Conservation (phyloP, 306 rosid species). For the Hylodesmum podocarpum region DNA sequence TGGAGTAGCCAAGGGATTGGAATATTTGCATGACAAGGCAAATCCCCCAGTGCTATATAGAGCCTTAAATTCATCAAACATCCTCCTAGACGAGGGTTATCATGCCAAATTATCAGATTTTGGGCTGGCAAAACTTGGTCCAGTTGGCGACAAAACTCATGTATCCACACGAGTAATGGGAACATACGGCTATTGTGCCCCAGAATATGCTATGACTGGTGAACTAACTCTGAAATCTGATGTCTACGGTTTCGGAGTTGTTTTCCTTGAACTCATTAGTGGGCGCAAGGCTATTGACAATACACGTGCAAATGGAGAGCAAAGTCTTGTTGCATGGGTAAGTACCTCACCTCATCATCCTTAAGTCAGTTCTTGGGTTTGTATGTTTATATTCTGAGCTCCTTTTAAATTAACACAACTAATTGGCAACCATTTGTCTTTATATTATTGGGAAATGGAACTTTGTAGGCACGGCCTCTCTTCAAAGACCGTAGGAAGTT, state of each 20-base stretch:
- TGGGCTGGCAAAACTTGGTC: constrained; percentile 95
- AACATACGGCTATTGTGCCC: constrained; percentile 96
- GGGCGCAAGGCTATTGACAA: constrained; percentile 97
- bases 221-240: constrained; percentile 89
- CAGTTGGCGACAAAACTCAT: constrained; percentile 95
- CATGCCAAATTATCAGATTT: constrained; percentile 94
- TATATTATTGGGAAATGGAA: constrained; percentile 20
- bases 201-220: constrained; percentile 98
- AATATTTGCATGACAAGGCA: constrained; percentile 91
- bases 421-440: constrained; percentile 11
- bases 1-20: constrained; percentile 98
- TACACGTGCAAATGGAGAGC: constrained; percentile 77
- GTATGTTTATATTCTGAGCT: not conserved
- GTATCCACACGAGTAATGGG: constrained; percentile 99
- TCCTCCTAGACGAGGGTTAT: constrained; percentile 86
- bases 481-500: constrained; percentile 90
- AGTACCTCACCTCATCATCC: constrained; percentile 31
- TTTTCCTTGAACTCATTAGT: constrained; percentile 90
- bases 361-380: not conserved
- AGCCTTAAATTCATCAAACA: constrained; percentile 91
- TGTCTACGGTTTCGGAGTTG: constrained; percentile 94
- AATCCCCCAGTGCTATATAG: constrained; percentile 95
- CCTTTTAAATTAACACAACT: constrained; percentile 19
- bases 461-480: constrained; percentile 81
- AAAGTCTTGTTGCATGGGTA: constrained; percentile 97